phyloP scores from a whole-genome alignment of 2,329 filamentous ascomycete genomes.

The Arthrobotrys entomopaga region DNA sequence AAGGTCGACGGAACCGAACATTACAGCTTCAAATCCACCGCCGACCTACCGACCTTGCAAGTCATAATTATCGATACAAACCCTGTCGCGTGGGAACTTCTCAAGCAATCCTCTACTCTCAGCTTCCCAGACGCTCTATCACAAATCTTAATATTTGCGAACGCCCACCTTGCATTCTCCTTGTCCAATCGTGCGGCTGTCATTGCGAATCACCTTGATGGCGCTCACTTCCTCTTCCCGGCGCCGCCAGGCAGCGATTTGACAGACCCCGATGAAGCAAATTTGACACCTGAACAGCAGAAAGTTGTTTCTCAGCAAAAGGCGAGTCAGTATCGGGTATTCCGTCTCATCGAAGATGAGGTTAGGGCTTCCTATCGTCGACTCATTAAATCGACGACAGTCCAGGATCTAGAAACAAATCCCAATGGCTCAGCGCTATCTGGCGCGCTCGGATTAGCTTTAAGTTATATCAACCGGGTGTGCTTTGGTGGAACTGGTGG shows the following conservation, averaged over 20 bases:
- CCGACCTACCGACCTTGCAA: constrained; percentile 77
- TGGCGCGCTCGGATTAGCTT: constrained; percentile 86
- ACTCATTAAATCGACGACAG: constrained; percentile 76
- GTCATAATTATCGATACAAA: constrained; percentile 96
- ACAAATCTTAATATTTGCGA: constrained; percentile 93
- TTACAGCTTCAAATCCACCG: constrained; percentile 62
- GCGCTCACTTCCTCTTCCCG: constrained; percentile 90
- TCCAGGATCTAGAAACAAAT: constrained; percentile 71
- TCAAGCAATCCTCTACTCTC: constrained; percentile 71
- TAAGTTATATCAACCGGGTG: constrained; percentile 89
- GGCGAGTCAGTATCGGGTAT: constrained; percentile 89
- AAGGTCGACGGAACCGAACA: constrained; percentile 63
- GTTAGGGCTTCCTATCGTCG: constrained; percentile 77
- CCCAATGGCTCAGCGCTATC: constrained; percentile 79
- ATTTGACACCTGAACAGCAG: constrained; percentile 64
- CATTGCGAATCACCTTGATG: constrained; percentile 86
- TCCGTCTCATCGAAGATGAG: constrained; percentile 83
- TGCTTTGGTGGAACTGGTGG: constrained; percentile 70
- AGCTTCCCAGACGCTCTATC: constrained; percentile 85
- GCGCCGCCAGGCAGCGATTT: constrained; percentile 59
- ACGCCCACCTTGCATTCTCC: constrained; percentile 93
- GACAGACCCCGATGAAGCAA: constrained; percentile 66
- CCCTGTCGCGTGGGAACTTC: constrained; percentile 87
- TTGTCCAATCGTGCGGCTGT: constrained; percentile 93
- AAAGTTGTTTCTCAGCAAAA: constrained; percentile 55